Percentiles rank a stretch among this genome's conserved stretches.
These are phyloP conservation scores for Pelargonium myrrhifolium DNA, from an alignment of 441 rosid genomes.

Conservation along the genomic window DNA sequence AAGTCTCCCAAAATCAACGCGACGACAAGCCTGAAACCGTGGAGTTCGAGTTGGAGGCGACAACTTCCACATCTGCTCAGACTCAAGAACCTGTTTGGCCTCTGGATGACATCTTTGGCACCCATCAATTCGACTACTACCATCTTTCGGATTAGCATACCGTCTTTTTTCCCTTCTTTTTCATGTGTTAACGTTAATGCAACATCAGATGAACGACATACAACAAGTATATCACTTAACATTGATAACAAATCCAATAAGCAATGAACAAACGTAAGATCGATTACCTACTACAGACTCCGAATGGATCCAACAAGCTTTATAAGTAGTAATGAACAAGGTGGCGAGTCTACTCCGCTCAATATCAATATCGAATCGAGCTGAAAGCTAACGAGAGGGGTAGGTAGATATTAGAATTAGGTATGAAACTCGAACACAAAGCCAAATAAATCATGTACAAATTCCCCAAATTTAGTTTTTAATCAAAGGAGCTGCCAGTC, in stretches of 20 bases:
- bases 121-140: slow-evolving; percentile 1
- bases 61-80: slow-evolving; percentile 6
- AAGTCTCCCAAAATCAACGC: slow-evolving; percentile 12
- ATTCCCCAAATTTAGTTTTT: neutral
- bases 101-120: slow-evolving; percentile 16
- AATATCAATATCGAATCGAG: too few relatives aligned
- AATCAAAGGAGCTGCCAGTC: slow-evolving; percentile 75
- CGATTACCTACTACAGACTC: too few relatives aligned
- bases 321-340: too few relatives aligned
- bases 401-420: neutral
- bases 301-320: too few relatives aligned
- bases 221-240: too few relatives aligned
- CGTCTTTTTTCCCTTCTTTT: too few relatives aligned
- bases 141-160: slow-evolving; percentile 8
- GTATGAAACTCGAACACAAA: neutral
- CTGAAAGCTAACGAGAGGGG: slow-evolving; percentile 3
- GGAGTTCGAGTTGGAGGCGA: neutral
- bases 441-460: neutral
- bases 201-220: too few relatives aligned
- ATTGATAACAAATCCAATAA: too few relatives aligned
- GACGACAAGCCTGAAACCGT: neutral
- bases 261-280: too few relatives aligned
- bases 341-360: too few relatives aligned
- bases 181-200: too few relatives aligned
- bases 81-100: slow-evolving; percentile 12